Evolutionary conservation across 352 stramenopile genomes (phyloP), one percentile per base, ranked within the genome.

Genomic region (Phytopythium mirpurense): DNA sequence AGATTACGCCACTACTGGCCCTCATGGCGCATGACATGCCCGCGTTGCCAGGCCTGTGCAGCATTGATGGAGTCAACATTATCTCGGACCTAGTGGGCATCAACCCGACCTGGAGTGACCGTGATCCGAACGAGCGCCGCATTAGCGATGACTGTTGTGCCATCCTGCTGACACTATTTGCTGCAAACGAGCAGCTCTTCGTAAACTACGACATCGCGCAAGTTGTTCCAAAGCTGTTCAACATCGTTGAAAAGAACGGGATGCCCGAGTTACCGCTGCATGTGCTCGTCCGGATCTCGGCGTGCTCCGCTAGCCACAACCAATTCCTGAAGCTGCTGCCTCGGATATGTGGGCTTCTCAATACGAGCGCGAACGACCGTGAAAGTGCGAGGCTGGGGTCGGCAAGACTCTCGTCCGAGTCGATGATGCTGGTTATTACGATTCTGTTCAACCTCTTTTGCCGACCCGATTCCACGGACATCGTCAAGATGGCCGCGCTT

Each of bases 401-500:
- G 31, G 45, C 54, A 32, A 58, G 44, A 37, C 57, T 61, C 18
- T 57, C 57, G 1, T 54, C 61, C 23, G 47, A 54, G 16, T 49
- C 26, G 49, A 12, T 69, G 50, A 47, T 67, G 57, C 24, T 62
- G 57, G 29, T 88, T 6, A 60, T 90, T 0, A 67, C 56, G 2
- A 78, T 88, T 7, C 43, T 90, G 10, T 83, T 68, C 55, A 86
- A 88, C n/a, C 43, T 88, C 0, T 88, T 84, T 32, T 73, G 73
- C n/a, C 66, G 69, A 19, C 9, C 49, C 44, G 47, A 40, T 19
- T 0, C 43, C 54, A 32, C 29, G 9, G 43, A 42, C 3, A 54
- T 47, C 2, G 35, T 19, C 2, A 21, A 51, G 7, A 21, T 45
- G 2, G 18, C 26, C 3, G 26, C 29, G 6, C 54, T 52, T 1